Base-by-base conservation (phyloP, 495 filamentous ascomycete species). In the Aspergillus saccharolyticus region DNA sequence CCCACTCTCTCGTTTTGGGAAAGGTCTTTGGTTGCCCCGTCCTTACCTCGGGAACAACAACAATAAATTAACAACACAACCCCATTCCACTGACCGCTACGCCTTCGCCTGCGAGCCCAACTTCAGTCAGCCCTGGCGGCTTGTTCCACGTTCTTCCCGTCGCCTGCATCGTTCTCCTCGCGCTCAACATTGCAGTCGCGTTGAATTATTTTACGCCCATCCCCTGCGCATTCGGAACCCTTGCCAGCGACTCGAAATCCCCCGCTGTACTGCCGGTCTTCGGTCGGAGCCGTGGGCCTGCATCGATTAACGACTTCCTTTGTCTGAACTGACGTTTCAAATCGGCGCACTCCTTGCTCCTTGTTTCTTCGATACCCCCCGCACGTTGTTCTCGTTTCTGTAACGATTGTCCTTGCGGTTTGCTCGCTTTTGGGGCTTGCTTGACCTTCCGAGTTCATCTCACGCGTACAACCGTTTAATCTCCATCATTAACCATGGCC, bases 401-500 rank as follows among this genome's bases (percentile, higher is more conserved):
- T 50, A 17, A 17, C 12, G 22, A 16, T n/a, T 58, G 56, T 55
- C 61, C 56, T 64, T 67, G 57, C 55, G 24, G 60, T 63, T 17
- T 48, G 52, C 47, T 58, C 44, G 33, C 21, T 25, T 45, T 39
- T 47, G 53, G 57, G 18, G 25, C 52, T 22, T 57, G 52, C 58
- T 55, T 59, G 49, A 54, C 17, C 47, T 57, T 42, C 55, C 47
- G 52, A 53, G 39, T 52, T 46, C 57, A 55, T 30, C 53, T 58
- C 52, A 60, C 56, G 50, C 17, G 20, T 54, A 51, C 33, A 21
- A 42, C 55, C 49, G 24, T 58, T 42, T 58, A 54, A 51, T 54
- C 46, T 62, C 56, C 57, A 59, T 58, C 45, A 50, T 52, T 63
- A 50, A 70, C 51, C 61, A 84, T 84, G 81, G 80, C 80, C 62